Conservation (phyloP, 106 monocot genomes). For the Dactylorhiza incarnata region DNA sequence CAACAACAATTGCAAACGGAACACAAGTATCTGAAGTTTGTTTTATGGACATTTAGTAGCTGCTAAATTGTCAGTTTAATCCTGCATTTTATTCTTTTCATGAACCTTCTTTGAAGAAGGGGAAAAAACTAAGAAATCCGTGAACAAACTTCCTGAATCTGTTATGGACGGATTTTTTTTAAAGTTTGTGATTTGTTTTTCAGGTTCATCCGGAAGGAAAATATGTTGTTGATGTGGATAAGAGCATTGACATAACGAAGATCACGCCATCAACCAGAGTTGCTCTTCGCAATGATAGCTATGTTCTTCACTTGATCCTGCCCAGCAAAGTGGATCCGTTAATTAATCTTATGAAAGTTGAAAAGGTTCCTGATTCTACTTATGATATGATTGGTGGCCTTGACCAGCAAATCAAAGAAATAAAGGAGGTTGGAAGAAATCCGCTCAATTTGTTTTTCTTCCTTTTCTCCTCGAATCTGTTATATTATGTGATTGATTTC, state of each 20-base stretch:
- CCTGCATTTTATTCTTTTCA: too few species aligned
- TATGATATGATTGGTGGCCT: slow-evolving; percentile 99
- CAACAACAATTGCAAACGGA: too few species aligned
- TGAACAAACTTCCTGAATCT: too few species aligned
- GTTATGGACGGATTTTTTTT: too few species aligned
- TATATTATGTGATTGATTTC: too few species aligned
- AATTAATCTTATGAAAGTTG: slow-evolving; percentile 95
- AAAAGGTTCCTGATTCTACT: slow-evolving; percentile 21
- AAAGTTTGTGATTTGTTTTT: background rate
- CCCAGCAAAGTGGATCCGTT: slow-evolving; percentile 97
- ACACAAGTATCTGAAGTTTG: too few species aligned
- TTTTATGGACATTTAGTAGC: too few species aligned
- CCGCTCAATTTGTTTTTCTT: background rate
- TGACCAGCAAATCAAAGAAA: slow-evolving; percentile 97
- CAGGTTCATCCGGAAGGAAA: slow-evolving; percentile 98
- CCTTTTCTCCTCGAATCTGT: too few species aligned
- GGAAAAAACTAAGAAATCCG: too few species aligned
- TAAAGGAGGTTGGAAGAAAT: slow-evolving; percentile 37
- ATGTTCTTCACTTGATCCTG: slow-evolving; percentile 79
- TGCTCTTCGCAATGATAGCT: slow-evolving; percentile 92
- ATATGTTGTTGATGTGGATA: slow-evolving; percentile 93
- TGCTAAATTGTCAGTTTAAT: too few species aligned
- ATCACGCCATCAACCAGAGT: slow-evolving; percentile 93
- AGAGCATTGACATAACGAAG: slow-evolving; percentile 93
- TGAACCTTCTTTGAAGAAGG: too few species aligned